phyloP scores from a whole-genome alignment of 441 rosid genomes.

The Adansonia gregorii region DNA sequence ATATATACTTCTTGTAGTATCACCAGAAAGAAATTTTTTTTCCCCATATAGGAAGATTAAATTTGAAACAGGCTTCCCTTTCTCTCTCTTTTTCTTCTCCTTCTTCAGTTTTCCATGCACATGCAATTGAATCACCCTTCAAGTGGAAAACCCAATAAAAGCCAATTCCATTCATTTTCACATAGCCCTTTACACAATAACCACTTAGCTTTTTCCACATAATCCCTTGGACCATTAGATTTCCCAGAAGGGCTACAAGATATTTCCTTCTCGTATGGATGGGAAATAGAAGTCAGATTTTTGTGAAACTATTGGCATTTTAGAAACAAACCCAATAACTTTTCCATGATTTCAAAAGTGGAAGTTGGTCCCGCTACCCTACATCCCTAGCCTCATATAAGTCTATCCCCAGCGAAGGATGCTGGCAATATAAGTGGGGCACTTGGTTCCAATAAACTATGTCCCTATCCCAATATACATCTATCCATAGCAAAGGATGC shows the following conservation, averaged over 20 bases:
- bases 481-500: neutral
- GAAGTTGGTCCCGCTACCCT: neutral
- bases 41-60: neutral
- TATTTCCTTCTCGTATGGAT: constrained; percentile 5
- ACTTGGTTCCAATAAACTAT: constrained; percentile 3
- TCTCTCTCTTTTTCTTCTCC: neutral
- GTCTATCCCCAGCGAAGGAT: constrained; percentile 10
- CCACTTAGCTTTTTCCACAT: neutral
- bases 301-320: neutral
- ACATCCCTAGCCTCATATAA: neutral
- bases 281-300: neutral
- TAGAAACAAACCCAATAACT: constrained; percentile 3
- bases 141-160: constrained; percentile 12
- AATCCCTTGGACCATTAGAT: constrained; percentile 4
- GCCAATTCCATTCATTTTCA: constrained; percentile 8
- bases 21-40: neutral
- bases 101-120: constrained; percentile 2
- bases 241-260: neutral
- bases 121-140: constrained; percentile 12
- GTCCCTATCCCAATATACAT: neutral
- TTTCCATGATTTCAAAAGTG: constrained; percentile 13
- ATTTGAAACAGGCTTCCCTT: constrained; percentile 6
- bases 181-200: neutral
- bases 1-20: neutral
- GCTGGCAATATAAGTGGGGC: constrained; percentile 8